Base-by-base conservation (phyloP, 1,284 basidiomycete genomes). In the Boletus chippewaensis region DNA sequence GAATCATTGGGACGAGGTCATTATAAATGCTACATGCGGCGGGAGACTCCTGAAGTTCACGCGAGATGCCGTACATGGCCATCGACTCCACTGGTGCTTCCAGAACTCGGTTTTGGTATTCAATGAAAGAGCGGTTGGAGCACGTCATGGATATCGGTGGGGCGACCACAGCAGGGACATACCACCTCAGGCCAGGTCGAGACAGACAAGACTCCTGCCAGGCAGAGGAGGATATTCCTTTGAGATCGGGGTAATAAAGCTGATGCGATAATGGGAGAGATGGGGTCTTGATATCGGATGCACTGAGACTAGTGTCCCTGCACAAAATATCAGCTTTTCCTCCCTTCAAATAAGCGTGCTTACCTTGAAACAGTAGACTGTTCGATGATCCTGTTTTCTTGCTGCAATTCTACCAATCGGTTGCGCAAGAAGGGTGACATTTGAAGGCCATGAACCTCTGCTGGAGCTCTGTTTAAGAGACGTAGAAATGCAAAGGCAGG, bases 11-110 rank as follows among this genome's bases (percentile, higher is more conserved):
- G 38, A 89, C 64, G 28, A 77, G 68, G 13, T 65, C 57, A 22
- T 78, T 67, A 59, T 84, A 85, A 15, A 65, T 64, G 15, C 69
- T 66, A 44, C 79, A 80, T 11, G 81, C 78, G 10, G 68, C 59
- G n/a, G 76, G 72, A 15, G 81, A 83, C 54, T 95, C 84, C 54
- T 76, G 75, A 45, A 87, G 70, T 41, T 79, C 74, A 9, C 79
- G 77, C 2, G 94, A 83, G 18, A 95, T 67, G n/a, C 96, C 96
- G 66, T 91, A 98, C 22, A 99, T 67, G 5, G 84, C 84, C 24
- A 88, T 69, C 4, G 85, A 80, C 65, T 93, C 85, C 39, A 84
- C 58, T 9, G 88, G 83, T 6, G 78, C 82, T 26, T 87, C 85
- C 13, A 80, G 59, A 15, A 83, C 55, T 26, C 77, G 76, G 10